Evolutionary conservation across 139 green algal species (phyloP), one percentile per base, ranked within the genome.

Genomic region (Chlamydomonas sphaeroides): DNA sequence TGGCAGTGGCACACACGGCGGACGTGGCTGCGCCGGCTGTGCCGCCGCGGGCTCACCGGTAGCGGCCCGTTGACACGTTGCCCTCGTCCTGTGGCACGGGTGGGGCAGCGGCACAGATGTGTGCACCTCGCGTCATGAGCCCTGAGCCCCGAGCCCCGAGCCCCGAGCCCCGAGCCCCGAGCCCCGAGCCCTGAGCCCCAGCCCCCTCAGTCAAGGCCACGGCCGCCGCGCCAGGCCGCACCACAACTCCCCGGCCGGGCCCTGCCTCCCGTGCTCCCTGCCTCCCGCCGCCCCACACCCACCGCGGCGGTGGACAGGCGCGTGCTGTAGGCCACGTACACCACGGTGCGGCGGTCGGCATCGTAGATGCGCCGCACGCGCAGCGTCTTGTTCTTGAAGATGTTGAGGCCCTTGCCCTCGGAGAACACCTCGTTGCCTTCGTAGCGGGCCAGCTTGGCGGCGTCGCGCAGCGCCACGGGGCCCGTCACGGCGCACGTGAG

Each of bases 281-380:
- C 2, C 63, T 11, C 59, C 41, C 14, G 49, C 39, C 21, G 17
- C 15, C 15, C 5, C 20, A 25, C 25, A 80, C 87, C 78, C 69
- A 91, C 88, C 66, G 85, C 68, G 17, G 88, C 86, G 30, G 70
- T 88, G 26, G 85, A 92, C 6, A 95, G 87, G 30, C 93, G 83
- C 3, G 94, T 97, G 77, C 77, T 91, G 86, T 95, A 97, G 0
- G 93, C 89, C 23, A 96, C 79, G 76, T 96, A 97, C 35, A 95
- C 35, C 42, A 96, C 73, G 2, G 87, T 91, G 30, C 88, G 73
- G 45, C 91, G 83, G 14, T 91, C 86, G 0, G 89, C 85, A 70
- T 98, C 95, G 66, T 90, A 96, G 28, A 98, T 30, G 30, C 95
- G 87, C 26, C 95, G 65, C 63, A 98, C 88, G 4, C 92, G 86